Evolutionary conservation across 352 stramenopile genomes (phyloP).

Genomic region (Pythium plurisporium): DNA sequence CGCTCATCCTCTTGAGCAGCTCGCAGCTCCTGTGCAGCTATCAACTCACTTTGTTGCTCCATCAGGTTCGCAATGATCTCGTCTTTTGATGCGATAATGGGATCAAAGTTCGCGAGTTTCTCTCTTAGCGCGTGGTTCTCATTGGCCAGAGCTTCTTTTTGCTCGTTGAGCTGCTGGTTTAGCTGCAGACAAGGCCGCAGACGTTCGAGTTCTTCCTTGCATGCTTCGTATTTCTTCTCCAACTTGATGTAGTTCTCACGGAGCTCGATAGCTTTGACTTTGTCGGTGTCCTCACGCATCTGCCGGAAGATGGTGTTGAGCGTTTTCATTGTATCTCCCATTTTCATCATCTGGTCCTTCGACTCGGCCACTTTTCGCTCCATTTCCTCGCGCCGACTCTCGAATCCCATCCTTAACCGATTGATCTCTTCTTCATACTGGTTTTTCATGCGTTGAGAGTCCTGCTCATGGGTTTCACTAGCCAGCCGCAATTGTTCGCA

Average conservation of each 20-base stretch:
- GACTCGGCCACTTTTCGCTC: conserved; percentile 62
- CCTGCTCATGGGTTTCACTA: conserved; percentile 35
- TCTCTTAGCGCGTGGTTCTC: conserved; percentile 39
- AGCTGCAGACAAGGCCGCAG: conserved; percentile 49
- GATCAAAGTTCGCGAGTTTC: conserved; percentile 35
- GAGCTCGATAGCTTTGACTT: conserved; percentile 85
- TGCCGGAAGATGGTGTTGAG: conserved; percentile 92
- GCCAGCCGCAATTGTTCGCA: conserved; percentile 28
- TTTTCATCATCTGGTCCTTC: conserved; percentile 84
- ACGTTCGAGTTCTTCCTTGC: conserved; percentile 54
- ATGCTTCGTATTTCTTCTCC: conserved; percentile 59
- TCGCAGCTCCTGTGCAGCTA: conserved; percentile 58
- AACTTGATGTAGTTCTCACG: conserved; percentile 73
- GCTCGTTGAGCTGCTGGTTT: conserved; percentile 41
- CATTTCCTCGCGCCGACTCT: conserved; percentile 52
- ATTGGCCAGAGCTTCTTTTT: conserved; percentile 27
- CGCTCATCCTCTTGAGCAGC: conserved; percentile 49
- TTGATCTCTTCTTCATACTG: conserved; percentile 55
- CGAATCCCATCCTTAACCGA: conserved; percentile 37
- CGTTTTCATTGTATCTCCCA: conserved; percentile 91
- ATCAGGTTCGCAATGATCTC: conserved; percentile 59
- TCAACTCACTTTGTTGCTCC: conserved; percentile 70
- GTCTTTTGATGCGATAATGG: conserved; percentile 51
- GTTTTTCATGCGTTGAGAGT: conserved; percentile 36
- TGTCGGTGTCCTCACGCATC: conserved; percentile 90